Base-by-base conservation (phyloP, 2,329 filamentous ascomycete genomes). In the Aschersonia sp. region DNA sequence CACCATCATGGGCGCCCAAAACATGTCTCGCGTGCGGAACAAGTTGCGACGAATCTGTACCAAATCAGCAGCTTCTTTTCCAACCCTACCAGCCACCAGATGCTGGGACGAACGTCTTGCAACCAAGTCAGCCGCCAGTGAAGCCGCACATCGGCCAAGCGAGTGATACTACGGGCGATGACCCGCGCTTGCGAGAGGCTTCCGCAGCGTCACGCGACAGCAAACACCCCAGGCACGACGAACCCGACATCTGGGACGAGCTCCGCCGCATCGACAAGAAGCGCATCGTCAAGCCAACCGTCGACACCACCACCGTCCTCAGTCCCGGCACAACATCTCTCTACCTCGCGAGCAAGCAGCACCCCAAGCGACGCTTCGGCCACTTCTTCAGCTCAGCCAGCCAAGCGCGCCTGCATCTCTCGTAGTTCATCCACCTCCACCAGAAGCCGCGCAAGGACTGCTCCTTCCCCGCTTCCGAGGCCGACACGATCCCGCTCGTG, bases 381-480 rank as follows among this genome's bases (percentile, higher is more conserved):
- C 6, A 38, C 12, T 12, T 38, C 12, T 38, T 6, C 35, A 12
- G 12, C 6, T 6, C 6, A 6, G 35, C 35, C 35, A 12, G 12
- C 6, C 6, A 38, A 6, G 35, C 35, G 35, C 6, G 12, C 6
- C 6, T 38, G 6, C 6, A 12, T 38, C 35, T 38, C 35, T 6
- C 6, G 6, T 12, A 44, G 9, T 41, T 53, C 6, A 44, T 49
- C 5, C 43, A 50, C n/a, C 30, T 56, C 32, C 52, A 50, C 29
- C 53, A 48, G 29, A 56, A 53, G 45, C 49, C 50, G 45, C 32
- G 6, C 35, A 38, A 38, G 9, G 53, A 52, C 9, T 55, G 51
- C 45, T 53, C 53, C 20, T 50, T 44, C 35, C 54, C 54, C 12
- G 40, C 29, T 1, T 40, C 43, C 12, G 49, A 52, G 4, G 47